Evolutionary conservation across 1,139 yeast species (phyloP), one percentile per base, ranked within the genome.

Genomic region (Candida sp.): DNA sequence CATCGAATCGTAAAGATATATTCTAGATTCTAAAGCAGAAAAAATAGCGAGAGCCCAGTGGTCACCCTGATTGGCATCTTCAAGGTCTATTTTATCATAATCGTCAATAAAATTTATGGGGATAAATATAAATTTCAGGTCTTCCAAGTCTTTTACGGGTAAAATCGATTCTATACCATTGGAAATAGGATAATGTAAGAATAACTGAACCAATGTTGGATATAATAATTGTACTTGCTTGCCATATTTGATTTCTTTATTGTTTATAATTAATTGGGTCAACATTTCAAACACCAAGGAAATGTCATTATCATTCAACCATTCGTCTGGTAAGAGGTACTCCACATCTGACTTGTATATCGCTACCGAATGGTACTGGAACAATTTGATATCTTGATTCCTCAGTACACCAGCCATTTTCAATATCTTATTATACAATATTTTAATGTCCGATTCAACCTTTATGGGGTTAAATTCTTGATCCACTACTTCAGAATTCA

Each of bases 241-340:
- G 37, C 50, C 53, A 43, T 53, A 57, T 3, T 47, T 43, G 2
- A 43, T 36, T 43, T 50, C 44, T 49, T 43, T 45, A 21, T 42
- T 35, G 39, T 43, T 48, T 21, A 54, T 44, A 38, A 52, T 63
- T 22, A 50, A 52, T 42, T 52, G 59, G 34, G 41, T 50, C 38
- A 87, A 61, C 49, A 76, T 70, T 56, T 84, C 90, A 58, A 74
- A 85, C 22, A 83, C 62, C 46, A 85, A 77, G 1, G 87, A 69
- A 33, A 87, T 75, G 49, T 83, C 80, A 54, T 83, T 84, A 55
- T 86, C 95, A 53, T 82, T 83, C 29, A 87, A 64, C 95, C 95
- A 86, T 55, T 83, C 85, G 27, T 79, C 86, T 0, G 77, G 76
- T 23, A 69, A 46, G 0, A 72, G 50, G 45, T 63, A 71, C 29